phyloP scores from a whole-genome alignment of 2,329 filamentous ascomycete genomes.

The Sclerotinia nivalis region DNA sequence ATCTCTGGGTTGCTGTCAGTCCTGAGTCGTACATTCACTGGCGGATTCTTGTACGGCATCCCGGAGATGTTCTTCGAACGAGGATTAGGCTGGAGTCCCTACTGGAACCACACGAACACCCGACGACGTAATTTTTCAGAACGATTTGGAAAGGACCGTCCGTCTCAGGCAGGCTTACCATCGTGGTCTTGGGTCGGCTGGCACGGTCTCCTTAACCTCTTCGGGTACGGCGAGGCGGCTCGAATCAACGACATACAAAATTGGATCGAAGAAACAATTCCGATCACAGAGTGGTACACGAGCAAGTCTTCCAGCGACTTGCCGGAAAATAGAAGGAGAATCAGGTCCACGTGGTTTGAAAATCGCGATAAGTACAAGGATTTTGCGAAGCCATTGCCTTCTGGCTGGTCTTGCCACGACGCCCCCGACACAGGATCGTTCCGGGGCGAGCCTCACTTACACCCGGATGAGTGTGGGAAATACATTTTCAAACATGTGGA shows the following conservation, averaged over 20 bases:
- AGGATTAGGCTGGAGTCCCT: neutral
- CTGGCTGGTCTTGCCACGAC: neutral
- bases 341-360: neutral
- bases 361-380: neutral
- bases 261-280: neutral
- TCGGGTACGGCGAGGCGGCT: neutral
- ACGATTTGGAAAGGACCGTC: neutral
- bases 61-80: neutral
- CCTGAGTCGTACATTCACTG: neutral
- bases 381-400: neutral
- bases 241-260: neutral
- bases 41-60: neutral
- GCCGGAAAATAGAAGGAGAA: neutral
- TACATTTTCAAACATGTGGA: neutral
- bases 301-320: neutral
- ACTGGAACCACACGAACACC: rapidly evolving
- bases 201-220: rapidly evolving
- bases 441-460: neutral
- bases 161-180: neutral
- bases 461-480: neutral
- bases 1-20: neutral
- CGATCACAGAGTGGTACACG: neutral
- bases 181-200: neutral
- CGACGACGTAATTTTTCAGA: neutral
- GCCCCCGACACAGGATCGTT: neutral